Evolutionary conservation across 306 rosid species (phyloP).

Genomic region (Vigna mungo): DNA sequence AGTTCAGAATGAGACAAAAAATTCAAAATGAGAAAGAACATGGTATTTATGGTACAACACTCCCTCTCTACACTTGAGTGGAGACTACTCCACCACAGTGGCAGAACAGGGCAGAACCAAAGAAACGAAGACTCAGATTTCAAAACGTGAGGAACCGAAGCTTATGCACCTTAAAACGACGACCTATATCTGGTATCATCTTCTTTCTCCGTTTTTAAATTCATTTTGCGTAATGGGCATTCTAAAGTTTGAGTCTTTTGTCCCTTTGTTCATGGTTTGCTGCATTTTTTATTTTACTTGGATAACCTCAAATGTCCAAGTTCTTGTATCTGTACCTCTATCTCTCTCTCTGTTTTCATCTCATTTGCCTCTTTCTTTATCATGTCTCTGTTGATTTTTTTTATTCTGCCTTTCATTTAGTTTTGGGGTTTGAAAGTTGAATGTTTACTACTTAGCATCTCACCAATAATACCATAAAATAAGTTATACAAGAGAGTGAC

Average conservation of each 20-base stretch:
- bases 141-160: background rate
- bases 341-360: background rate
- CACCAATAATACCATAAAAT: background rate
- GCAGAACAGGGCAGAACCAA: background rate
- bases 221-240: background rate
- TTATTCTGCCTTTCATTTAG: background rate
- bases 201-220: background rate
- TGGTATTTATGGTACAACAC: conserved; percentile 11
- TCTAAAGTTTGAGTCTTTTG: conserved; percentile 28
- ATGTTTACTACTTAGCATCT: background rate
- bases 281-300: background rate
- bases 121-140: background rate
- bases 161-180: conserved; percentile 17
- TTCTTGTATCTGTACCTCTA: background rate
- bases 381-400: background rate
- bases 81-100: conserved; percentile 8
- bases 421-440: background rate
- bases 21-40: conserved; percentile 35
- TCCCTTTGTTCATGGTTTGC: background rate
- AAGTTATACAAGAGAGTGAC: background rate
- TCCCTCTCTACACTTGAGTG: conserved; percentile 27
- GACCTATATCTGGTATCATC: conserved; percentile 32
- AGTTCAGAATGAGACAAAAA: conserved; percentile 9
- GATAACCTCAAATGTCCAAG: background rate
- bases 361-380: background rate